Base-by-base conservation (phyloP, 805 yeast species). In the Kodamaea neixiangensis region DNA sequence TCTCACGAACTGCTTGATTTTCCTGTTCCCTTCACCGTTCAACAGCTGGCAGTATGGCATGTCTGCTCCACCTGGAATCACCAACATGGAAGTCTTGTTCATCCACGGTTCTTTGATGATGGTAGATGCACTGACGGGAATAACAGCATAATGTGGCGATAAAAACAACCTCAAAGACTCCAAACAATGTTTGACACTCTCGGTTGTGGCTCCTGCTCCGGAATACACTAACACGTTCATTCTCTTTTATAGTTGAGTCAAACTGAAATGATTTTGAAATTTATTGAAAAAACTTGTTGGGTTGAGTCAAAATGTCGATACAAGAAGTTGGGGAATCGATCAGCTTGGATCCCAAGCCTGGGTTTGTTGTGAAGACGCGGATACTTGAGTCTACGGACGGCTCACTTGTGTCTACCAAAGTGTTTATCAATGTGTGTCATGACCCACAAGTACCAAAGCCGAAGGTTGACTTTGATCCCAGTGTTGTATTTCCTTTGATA, bases 21-120 rank as follows among this genome's bases (percentile, higher is more conserved):
- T 72, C 7, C 69, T 60, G 59, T 86, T 88, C 0, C 91, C 89
- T 1, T 67, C 69, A 1, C 96, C 93, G 60, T 86, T 84, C 55
- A 96, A 77, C 3, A 78, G 81, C 47, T 77, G 73, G 55, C 96
- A 89, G 57, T 86, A 82, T 0, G 97, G 97, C 46, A 90, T 71
- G 64, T 94, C 99, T 0, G 98, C 97, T 6, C 99, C 99, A 3
- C 99, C 99, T 0, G 99, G 99, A 21, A 94, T 67, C 1, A 91
- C 96, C 40, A 94, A 63, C 55, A 89, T 72, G 0, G 96, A 73
- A 0, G 97, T 88, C 60, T 88, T 88, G 6, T 80, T 60, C 55
- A 79, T 78, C 99, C 99, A 94, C 0, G 99, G 97, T 60, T 94
- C 97, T 19, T 81, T 78, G 47, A 79, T 67, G 15, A 94, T 63